A percentile compares a stretch with the other conserved stretches of the same genome.
phyloP scores from a whole-genome alignment of 2,329 filamentous ascomycete species.

The Ophiocordyceps sinensis region DNA sequence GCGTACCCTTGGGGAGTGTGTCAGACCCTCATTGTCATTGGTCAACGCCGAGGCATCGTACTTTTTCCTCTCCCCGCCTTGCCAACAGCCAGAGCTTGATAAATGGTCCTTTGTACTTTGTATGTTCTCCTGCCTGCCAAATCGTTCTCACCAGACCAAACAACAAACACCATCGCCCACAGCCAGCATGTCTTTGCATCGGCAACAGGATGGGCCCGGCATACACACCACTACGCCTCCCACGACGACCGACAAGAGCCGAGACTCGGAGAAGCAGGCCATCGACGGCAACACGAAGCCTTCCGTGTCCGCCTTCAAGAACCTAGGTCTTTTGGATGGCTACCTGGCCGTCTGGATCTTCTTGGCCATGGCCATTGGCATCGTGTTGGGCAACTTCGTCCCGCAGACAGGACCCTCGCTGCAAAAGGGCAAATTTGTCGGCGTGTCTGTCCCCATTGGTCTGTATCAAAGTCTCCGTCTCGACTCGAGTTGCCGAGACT shows the following conservation, averaged over 20 bases:
- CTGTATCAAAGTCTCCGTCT: conserved; percentile 3
- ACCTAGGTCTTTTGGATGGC: conserved; percentile 45
- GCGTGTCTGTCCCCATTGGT: conserved; percentile 53
- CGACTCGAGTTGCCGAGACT: neutral
- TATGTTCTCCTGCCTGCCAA: no score
- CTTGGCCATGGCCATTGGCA: conserved; percentile 61
- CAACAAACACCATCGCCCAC: no score
- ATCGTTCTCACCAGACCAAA: no score
- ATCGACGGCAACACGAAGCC: neutral
- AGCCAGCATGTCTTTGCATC: neutral
- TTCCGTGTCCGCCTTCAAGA: conserved; percentile 29
- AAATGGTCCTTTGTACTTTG: no score
- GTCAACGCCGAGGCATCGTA: neutral
- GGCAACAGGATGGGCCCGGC: neutral
- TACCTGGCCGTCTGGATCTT: conserved; percentile 61
- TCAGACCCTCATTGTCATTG: neutral
- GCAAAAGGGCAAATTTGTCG: conserved; percentile 58
- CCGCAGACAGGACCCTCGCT: conserved; percentile 44
- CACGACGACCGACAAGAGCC: neutral
- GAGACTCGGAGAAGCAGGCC: neutral
- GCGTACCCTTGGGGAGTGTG: neutral
- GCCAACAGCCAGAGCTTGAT: no score
- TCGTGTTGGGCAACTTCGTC: conserved; percentile 65
- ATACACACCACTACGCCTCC: neutral
- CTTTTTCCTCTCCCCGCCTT: neutral